A percentile compares a stretch with the other conserved stretches of the same genome.
These are phyloP conservation scores for Trichophyton simii DNA, from an alignment of 2,329 filamentous ascomycete species.

Conservation along the genomic window DNA sequence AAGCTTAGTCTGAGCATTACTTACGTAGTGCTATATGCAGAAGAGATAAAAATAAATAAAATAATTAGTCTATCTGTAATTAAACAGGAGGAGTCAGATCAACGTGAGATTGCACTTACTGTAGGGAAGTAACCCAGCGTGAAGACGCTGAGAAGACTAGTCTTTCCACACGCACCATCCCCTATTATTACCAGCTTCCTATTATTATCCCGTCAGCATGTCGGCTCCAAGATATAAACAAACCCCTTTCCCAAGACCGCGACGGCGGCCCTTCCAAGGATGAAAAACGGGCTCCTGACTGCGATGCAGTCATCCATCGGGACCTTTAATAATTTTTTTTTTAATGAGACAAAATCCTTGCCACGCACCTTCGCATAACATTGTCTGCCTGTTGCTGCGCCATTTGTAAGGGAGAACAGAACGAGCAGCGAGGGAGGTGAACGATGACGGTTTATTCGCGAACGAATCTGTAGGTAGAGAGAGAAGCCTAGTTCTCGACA, in stretches of 20 bases:
- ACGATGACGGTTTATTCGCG: neutral
- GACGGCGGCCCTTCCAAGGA: neutral
- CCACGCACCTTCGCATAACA: constrained; percentile 26
- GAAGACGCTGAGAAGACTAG: constrained; percentile 91
- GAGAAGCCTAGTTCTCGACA: too few relatives aligned
- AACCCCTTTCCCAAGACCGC: neutral
- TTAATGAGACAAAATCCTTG: neutral
- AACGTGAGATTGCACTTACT: constrained; percentile 44
- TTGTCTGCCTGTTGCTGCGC: constrained; percentile 30
- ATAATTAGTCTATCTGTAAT: neutral
- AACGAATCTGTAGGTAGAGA: neutral
- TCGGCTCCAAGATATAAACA: neutral
- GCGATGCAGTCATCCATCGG: neutral
- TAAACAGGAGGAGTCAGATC: neutral
- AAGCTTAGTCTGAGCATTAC: constrained; percentile 14
- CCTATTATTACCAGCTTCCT: constrained; percentile 97
- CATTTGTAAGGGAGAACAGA: constrained; percentile 20
- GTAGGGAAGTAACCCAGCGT: constrained; percentile 96
- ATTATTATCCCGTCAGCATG: constrained; percentile 10
- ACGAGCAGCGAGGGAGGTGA: constrained; percentile 5
- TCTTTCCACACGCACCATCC: constrained; percentile 96
- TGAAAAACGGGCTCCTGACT: neutral
- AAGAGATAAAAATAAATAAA: neutral
- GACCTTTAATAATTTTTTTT: too few relatives aligned
- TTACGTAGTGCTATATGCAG: constrained; percentile 33